These are phyloP conservation scores for Fusarium avenaceum DNA, from an alignment of 2,329 filamentous ascomycete species.

Conservation along the genomic window DNA sequence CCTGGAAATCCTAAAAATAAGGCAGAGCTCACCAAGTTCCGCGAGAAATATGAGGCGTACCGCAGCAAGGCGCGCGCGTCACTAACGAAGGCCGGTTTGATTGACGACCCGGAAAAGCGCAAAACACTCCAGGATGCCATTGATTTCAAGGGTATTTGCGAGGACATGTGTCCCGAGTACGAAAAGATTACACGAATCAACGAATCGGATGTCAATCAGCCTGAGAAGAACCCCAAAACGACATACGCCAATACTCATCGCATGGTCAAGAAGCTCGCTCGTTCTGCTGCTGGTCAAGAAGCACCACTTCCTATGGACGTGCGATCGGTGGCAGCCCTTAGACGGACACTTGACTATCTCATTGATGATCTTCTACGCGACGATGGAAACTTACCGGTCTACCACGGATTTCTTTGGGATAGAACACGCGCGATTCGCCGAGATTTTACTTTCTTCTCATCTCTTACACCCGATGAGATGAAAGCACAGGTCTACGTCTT, in stretches of 20 bases:
- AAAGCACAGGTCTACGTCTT: slow-evolving; percentile 72
- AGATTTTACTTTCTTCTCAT: slow-evolving; percentile 77
- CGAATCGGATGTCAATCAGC: slow-evolving; percentile 68
- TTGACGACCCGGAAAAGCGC: slow-evolving; percentile 75
- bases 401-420: slow-evolving; percentile 77
- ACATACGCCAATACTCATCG: slow-evolving; percentile 62
- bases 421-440: slow-evolving; percentile 75
- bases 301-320: slow-evolving; percentile 77
- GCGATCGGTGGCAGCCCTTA: slow-evolving; percentile 70
- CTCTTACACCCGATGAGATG: slow-evolving; percentile 69
- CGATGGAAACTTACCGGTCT: slow-evolving; percentile 66
- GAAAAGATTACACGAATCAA: slow-evolving; percentile 74
- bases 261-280: slow-evolving; percentile 77
- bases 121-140: slow-evolving; percentile 74
- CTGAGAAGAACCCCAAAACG: slow-evolving; percentile 65
- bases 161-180: slow-evolving; percentile 78
- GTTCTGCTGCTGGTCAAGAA: slow-evolving; percentile 77
- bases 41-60: slow-evolving; percentile 69
- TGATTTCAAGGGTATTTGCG: slow-evolving; percentile 76
- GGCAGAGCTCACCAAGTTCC: slow-evolving; percentile 66
- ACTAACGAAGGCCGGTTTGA: slow-evolving; percentile 70
- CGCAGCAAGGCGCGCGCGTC: slow-evolving; percentile 68
- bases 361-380: slow-evolving; percentile 69
- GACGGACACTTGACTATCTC: slow-evolving; percentile 73
- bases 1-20: slow-evolving; percentile 67